Evolutionary conservation across 1,139 yeast genomes (phyloP), one percentile per base, ranked within the genome.

Genomic region (Scheffersomyces illinoinensis): DNA sequence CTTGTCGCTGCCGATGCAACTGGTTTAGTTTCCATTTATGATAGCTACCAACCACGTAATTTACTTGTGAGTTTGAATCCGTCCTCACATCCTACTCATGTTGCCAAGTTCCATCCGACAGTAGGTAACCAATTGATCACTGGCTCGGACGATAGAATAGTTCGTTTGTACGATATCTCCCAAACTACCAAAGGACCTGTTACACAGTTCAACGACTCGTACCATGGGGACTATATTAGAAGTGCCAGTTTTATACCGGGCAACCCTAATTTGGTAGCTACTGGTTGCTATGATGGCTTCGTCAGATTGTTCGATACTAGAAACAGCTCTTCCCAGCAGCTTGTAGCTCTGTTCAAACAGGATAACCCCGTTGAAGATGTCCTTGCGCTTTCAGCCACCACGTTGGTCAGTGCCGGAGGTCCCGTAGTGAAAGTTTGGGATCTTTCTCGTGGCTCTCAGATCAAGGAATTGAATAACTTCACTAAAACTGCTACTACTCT

Each of bases 211-310:
- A 83, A 81, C 56, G 93, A 89, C 60, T 62, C 73, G n/a, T 71
- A 68, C 64, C 98, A 96, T 70, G 85, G 86, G 33, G 99, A 96
- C 76, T 95, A 95, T 73, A 89, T 95, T 52, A 84, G 99, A 66
- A 82, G 96, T 17, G 96, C 93, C 4, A 81, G 84, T 59, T 93
- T 91, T 71, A 82, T 93, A 54, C 96, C 96, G 4, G 87, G 86
- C 3, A 82, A 88, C 54, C 85, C 90, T 12, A 90, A 90, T 68
- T 78, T 93, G 64, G 79, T 93, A 23, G 88, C 90, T n/a, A 91
- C 98, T 0, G 99, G 99, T 52, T 92, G 96, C 70, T 95, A 95
- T 71, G 99, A 95, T 75, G 97, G 97, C 10, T 74, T 81, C 47
- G 89, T 95, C 6, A 81, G 98, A 66, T 75, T 96, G n/a, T 93